These are phyloP conservation scores for Thalassia testudinum DNA, from an alignment of 116 monocot species.

Conservation along the genomic window DNA sequence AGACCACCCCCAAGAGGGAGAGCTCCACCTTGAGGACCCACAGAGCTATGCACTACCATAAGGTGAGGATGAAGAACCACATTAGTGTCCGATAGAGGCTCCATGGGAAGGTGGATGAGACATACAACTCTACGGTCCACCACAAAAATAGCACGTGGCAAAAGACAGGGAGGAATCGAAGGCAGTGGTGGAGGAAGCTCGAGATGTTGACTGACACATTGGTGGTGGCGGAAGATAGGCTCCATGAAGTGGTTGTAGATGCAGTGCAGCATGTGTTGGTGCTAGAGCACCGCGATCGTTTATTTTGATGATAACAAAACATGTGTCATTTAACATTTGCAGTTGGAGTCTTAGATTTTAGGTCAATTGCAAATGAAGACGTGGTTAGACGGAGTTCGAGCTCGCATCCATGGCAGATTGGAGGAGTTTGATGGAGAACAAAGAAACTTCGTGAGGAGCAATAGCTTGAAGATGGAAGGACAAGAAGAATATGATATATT, in stretches of 20 bases:
- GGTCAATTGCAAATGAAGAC: no score
- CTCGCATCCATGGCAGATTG: no score
- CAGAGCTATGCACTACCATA: slow-evolving; percentile 3
- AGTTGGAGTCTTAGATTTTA: no score
- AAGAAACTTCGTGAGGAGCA: no score
- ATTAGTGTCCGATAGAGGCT: not conserved
- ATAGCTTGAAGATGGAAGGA: no score
- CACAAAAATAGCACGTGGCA: not conserved
- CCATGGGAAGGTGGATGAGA: not conserved
- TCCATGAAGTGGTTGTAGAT: slow-evolving; percentile 3
- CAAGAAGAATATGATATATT: no score
- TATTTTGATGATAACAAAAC: no score
- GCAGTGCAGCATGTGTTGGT: not conserved
- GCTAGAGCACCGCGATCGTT: no score
- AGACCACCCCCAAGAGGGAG: not conserved
- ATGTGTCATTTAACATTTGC: no score
- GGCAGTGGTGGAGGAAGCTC: not conserved
- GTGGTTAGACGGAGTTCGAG: no score
- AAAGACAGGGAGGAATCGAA: not conserved
- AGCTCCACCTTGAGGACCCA: not conserved
- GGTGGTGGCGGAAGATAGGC: not conserved
- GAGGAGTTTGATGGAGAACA: no score
- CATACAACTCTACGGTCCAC: not conserved
- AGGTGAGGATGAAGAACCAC: not conserved
- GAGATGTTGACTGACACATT: not conserved